Evolutionary conservation across 345 rosid genomes (phyloP).

Genomic region (Hibiscus mutabilis): DNA sequence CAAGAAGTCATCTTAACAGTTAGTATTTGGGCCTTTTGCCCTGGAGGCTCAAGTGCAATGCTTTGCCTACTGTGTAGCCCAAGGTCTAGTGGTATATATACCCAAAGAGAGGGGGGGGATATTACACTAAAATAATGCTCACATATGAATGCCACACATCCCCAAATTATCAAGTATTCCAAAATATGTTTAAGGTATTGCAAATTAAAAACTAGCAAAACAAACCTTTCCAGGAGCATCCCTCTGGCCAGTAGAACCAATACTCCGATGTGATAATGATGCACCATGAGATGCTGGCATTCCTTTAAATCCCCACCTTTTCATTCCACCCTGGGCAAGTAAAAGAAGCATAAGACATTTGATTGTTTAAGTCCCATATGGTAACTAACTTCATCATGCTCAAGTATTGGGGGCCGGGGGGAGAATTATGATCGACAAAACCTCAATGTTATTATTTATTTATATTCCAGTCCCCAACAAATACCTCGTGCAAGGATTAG

Average conservation of each 20-base stretch:
- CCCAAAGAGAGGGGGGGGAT: no score
- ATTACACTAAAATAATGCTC: neutral
- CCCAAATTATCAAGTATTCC: neutral
- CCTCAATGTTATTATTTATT: neutral
- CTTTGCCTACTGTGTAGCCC: neutral
- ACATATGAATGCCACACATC: neutral
- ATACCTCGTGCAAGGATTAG: neutral
- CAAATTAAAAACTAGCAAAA: slow-evolving; percentile 10
- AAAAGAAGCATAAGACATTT: slow-evolving; percentile 8
- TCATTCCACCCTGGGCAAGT: slow-evolving; percentile 69
- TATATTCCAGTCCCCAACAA: neutral
- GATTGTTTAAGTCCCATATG: neutral
- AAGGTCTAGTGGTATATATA: neutral
- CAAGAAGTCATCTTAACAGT: neutral
- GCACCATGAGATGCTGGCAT: slow-evolving; percentile 77
- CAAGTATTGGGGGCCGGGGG: neutral
- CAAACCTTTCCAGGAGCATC: slow-evolving; percentile 89
- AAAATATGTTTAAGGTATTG: neutral
- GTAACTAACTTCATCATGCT: neutral
- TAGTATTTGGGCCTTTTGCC: neutral
- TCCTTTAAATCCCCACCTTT: slow-evolving; percentile 56
- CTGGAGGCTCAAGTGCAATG: neutral
- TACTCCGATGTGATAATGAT: slow-evolving; percentile 64
- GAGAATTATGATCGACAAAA: neutral
- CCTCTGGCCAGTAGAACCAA: slow-evolving; percentile 95